These are phyloP conservation scores for Monascus ruber DNA, from an alignment of 2,329 filamentous ascomycete species.

Conservation along the genomic window DNA sequence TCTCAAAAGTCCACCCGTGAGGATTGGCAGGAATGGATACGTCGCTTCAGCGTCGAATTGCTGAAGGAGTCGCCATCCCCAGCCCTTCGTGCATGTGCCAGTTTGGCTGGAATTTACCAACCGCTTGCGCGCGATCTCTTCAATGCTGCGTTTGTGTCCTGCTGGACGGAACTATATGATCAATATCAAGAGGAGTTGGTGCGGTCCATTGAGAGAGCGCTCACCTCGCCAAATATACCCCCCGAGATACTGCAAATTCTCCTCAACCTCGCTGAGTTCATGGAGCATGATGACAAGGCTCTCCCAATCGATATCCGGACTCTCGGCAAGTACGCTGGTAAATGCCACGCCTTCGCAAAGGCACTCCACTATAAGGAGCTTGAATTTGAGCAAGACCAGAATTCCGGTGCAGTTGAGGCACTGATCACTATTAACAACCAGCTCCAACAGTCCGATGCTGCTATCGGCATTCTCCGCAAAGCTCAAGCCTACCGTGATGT, in stretches of 20 bases:
- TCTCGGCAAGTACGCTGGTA: constrained; percentile 84
- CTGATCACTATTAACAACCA: constrained; percentile 99
- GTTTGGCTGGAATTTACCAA: constrained; percentile 79
- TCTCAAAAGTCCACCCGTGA: constrained; percentile 94
- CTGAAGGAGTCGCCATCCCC: constrained; percentile 94
- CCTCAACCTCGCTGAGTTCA: constrained; percentile 94
- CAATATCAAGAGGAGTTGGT: constrained; percentile 96
- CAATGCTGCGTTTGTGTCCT: constrained; percentile 97
- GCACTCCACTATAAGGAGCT: constrained; percentile 97
- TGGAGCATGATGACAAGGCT: constrained; percentile 99
- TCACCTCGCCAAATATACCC: constrained; percentile 89
- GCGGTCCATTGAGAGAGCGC: constrained; percentile 85
- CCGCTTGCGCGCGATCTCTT: constrained; percentile 88
- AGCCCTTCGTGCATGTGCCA: constrained; percentile 83
- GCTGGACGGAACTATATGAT: constrained; percentile 96
- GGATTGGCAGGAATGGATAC: constrained; percentile 99
- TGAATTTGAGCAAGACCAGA: constrained; percentile 96
- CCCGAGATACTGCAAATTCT: constrained; percentile 90
- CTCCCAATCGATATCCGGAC: constrained; percentile 94
- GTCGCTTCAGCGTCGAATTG: constrained; percentile 88
- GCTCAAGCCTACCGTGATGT: constrained; percentile 95
- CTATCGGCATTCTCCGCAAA: constrained; percentile 92
- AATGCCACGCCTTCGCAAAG: constrained; percentile 96
- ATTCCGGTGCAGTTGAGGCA: constrained; percentile 86
- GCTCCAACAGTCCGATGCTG: constrained; percentile 93